Evolutionary conservation across 1,284 basidiomycete genomes (phyloP), one percentile per base, ranked within the genome.

Genomic region (Afroboletus lepidellus): DNA sequence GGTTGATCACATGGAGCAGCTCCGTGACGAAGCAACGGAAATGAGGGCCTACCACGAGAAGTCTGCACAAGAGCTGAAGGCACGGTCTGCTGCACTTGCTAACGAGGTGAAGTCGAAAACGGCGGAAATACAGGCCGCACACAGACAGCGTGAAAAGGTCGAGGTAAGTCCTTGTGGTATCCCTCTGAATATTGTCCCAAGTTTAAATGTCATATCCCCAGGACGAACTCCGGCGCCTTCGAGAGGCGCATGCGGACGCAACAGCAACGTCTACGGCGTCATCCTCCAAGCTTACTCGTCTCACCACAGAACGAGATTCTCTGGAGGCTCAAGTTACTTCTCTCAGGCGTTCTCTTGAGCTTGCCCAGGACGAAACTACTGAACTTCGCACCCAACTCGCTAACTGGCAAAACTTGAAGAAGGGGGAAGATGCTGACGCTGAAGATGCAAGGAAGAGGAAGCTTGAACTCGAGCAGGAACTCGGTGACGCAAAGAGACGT

Each of bases 371-470:
- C 12, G 75, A 76, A 8, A 77, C 77, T 50, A 67, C 70, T 3
- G 78, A 85, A 36, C 69, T 88, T 37, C 76, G 78, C 43, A 76
- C 77, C 5, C 87, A 90, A 60, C 68, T 89, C 12, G 77, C 80
- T 44, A 81, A 85, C 60, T 88, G 84, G 85, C 75, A 85, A 60
- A 77, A 69, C 24, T 66, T 87, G 13, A 88, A 89, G 60, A 81
- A 72, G 25, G 81, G 80, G 50, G 85, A 81, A 46, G 81, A 76
- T 16, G 77, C 73, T 12, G 82, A 85, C 43, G 72, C 77, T 9
- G 85, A 84, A 50, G 66, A 71, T 3, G 67, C 77, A 53, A 76
- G 83, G 41, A 83, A 81, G 62, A 71, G 74, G 48, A 78, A 77
- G 16, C 70, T 77, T 13, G 77, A 82, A 34, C 71, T 87, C 13